Evolutionary conservation across 345 rosid species (phyloP), one percentile per base, ranked within the genome.

Genomic region (Arabidopsis suecica): DNA sequence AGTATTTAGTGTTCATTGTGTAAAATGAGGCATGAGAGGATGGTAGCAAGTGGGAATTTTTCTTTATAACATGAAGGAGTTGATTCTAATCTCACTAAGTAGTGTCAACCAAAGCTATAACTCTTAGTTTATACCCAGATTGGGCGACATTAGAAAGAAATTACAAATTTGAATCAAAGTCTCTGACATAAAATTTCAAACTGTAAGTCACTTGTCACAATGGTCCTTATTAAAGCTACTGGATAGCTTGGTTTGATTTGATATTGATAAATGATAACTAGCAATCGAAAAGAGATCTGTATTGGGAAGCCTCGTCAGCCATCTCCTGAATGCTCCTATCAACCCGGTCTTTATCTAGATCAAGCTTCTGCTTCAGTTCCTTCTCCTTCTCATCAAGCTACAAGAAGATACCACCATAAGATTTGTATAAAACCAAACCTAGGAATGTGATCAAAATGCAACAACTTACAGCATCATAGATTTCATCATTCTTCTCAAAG

Each of bases 401-500:
- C 69, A 72, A 68, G 20, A 61, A 62, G 38, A 76, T 41, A 10
- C 54, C 50, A 63, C 42, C 44, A 61, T 69, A 76, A 62, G 67
- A 33, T 8, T 5, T 36, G 23, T 23, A 51, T 16, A 49, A 49
- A 47, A 12, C 51, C 5, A 48, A 7, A 47, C 58, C 50, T 13
- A 47, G 1, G 22, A 28, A 42, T 13, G 41, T 36, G 74, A 45
- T 30, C 13, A 66, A 65, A 38, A n/a, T 34, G 33, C 28, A 55
- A 11, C 14, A 65, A 66, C 93, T 81, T 86, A 90, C 97, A 0
- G 91, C 98, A 62, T 88, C 97, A 55, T 95, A 90, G 44, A 95
- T 85, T 77, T 95, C 89, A 79, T 95, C 98, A 61, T 95, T 95
- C 74, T 77, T 89, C 87, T 90, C 91, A 78, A 95, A 92, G 84